Conservation (phyloP, 257 asterid species). For the Solanum piurae region DNA sequence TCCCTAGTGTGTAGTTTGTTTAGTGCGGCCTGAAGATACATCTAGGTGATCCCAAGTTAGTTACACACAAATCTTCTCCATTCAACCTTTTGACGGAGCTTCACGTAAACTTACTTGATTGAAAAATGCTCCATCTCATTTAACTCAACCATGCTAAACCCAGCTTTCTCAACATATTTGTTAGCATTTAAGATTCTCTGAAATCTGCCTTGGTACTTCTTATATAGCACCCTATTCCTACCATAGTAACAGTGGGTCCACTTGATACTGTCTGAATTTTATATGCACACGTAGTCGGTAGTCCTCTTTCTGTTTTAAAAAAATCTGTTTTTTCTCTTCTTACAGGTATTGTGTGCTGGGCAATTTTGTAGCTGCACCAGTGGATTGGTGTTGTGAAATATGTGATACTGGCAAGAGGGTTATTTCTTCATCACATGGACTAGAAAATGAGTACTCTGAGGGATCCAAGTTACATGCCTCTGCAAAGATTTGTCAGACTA, state of each 20-base stretch:
- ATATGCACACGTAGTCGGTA: neutral
- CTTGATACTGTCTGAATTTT: neutral
- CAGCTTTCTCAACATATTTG: neutral
- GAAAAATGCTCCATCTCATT: neutral
- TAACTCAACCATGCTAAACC: neutral
- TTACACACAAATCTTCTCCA: neutral
- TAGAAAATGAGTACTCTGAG: neutral
- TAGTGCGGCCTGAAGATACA: neutral
- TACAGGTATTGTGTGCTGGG: conserved; percentile 47
- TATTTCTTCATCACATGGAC: conserved; percentile 6
- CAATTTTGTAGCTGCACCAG: neutral
- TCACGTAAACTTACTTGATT: neutral
- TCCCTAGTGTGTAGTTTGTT: neutral
- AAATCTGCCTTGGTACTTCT: too few relatives aligned
- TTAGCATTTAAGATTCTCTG: too few relatives aligned
- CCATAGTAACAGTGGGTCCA: neutral
- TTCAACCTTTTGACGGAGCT: neutral
- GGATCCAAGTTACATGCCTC: neutral
- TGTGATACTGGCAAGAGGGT: conserved; percentile 13
- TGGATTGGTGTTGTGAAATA: conserved; percentile 41
- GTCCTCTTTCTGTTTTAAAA: neutral
- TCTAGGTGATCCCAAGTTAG: neutral
- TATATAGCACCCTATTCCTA: neutral
- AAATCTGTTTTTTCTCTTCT: neutral
- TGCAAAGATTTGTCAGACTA: neutral